Conservation (phyloP, 2,329 filamentous ascomycete species). For the Fusarium sp. region DNA sequence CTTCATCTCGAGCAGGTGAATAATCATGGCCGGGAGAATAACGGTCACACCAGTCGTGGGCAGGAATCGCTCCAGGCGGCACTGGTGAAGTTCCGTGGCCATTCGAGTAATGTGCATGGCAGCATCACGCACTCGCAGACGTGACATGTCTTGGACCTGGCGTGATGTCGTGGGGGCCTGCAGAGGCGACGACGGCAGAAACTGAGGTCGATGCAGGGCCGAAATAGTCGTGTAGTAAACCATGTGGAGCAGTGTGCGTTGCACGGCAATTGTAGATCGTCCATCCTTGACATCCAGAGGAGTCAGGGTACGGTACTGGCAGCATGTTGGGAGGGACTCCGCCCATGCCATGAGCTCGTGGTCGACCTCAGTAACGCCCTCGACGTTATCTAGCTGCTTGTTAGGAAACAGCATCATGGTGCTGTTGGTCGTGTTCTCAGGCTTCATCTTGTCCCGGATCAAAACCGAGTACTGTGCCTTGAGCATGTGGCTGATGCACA, state of each 20-base stretch:
- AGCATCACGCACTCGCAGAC: slow-evolving; percentile 84
- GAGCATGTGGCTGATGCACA: slow-evolving; percentile 90
- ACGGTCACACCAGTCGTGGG: slow-evolving; percentile 93
- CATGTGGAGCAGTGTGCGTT: slow-evolving; percentile 91
- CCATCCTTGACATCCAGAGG: slow-evolving; percentile 69
- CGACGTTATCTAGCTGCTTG: slow-evolving; percentile 84
- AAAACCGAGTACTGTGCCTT: slow-evolving; percentile 93
- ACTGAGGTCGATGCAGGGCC: slow-evolving; percentile 90
- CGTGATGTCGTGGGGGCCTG: slow-evolving; percentile 66
- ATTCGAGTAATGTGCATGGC: slow-evolving; percentile 89
- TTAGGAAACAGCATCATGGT: slow-evolving; percentile 94
- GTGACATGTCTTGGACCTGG: slow-evolving; percentile 84
- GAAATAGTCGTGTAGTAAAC: slow-evolving; percentile 93
- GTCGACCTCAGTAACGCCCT: slow-evolving; percentile 83
- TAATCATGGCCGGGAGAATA: slow-evolving; percentile 91
- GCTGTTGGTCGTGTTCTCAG: slow-evolving; percentile 79
- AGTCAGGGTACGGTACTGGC: slow-evolving; percentile 72
- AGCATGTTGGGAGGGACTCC: slow-evolving; percentile 75
- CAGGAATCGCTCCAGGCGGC: slow-evolving; percentile 80
- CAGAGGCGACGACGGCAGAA: slow-evolving; percentile 78
- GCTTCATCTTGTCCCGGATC: slow-evolving; percentile 83
- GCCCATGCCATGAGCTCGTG: slow-evolving; percentile 83
- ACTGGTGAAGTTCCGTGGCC: slow-evolving; percentile 78
- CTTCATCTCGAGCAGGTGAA: slow-evolving; percentile 93
- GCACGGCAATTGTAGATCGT: slow-evolving; percentile 71